Evolutionary conservation across 345 rosid species (phyloP), one percentile per base, ranked within the genome.

Genomic region (Citrus sp.): DNA sequence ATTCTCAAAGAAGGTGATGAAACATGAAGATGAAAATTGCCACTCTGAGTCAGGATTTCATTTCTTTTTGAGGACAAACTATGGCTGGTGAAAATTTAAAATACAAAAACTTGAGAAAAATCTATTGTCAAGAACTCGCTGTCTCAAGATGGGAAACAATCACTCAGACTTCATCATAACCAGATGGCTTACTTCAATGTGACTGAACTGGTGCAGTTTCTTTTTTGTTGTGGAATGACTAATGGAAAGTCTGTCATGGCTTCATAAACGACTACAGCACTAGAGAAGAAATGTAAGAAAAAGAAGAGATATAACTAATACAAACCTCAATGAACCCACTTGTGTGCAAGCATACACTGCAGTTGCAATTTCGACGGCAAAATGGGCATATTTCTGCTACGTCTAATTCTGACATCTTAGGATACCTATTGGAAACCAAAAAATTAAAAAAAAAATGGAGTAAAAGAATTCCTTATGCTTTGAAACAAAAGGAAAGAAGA

Each of bases 361-460:
- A 95, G 79, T 93, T 95, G 91, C 99, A 95, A 63, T 88, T 92
- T 71, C 82, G 84, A 16, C 90, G 77, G 78, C 99, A 95, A 56
- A 80, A 89, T 68, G 98, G 99, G 81, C 99, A 95, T 78, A 77
- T 81, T 38, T 79, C 78, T 13, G 90, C 85, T 6, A 92, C 62
- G 42, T 91, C 88, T 74, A 71, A 85, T 78, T 89, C 89, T 62
- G 89, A 70, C 84, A 91, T 67, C 49, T 86, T 59, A 38, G 97
- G 93, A 85, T 95, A 93, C 97, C 99, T 95, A 55, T 42, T 69
- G 78, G n/a, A 69, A 46, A 80, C 42, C 59, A 18, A 54, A 54
- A 78, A 8, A 65, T 9, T 9, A 9, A 22, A 49, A 49, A 68
- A 42, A 65, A 64, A n/a, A n/a, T n/a, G n/a, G n/a, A n/a, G n/a